These are phyloP conservation scores for Phytophthora fragariaefolia DNA, from an alignment of 352 stramenopile species.

Conservation along the genomic window DNA sequence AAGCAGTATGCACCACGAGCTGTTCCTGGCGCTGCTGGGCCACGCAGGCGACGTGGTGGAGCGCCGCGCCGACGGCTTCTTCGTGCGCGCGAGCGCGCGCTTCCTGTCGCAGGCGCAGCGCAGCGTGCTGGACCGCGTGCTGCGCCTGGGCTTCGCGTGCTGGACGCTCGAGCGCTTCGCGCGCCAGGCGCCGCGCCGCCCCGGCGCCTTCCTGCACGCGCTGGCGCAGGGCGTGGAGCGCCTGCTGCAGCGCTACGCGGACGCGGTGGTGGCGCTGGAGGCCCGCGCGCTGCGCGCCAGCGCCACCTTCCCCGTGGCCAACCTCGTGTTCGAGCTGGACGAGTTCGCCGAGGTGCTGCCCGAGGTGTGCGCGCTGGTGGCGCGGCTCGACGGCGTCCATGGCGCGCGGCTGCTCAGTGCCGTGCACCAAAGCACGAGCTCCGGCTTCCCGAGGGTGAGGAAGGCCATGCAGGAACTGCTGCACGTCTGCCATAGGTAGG, in stretches of 20 bases:
- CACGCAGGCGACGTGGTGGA: conserved; percentile 71
- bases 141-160: conserved; percentile 62
- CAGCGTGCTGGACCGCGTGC: conserved; percentile 58
- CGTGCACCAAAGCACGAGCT: conserved; percentile 50
- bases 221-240: conserved; percentile 63
- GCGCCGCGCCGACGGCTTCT: conserved; percentile 61
- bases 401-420: conserved; percentile 52
- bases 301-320: conserved; percentile 63
- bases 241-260: conserved; percentile 57
- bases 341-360: conserved; percentile 67
- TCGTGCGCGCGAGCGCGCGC: conserved; percentile 44
- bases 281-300: conserved; percentile 51
- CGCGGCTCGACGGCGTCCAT: conserved; percentile 21
- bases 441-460: conserved; percentile 66
- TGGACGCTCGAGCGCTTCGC: conserved; percentile 61
- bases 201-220: conserved; percentile 67
- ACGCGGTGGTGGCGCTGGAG: conserved; percentile 62
- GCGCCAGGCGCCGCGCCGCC: conserved; percentile 12
- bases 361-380: conserved; percentile 61
- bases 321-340: conserved; percentile 74
- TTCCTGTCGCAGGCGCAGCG: conserved; percentile 64
- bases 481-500: conserved; percentile 60
- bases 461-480: conserved; percentile 63
- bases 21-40: conserved; percentile 78
- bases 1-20: conserved; percentile 78